phyloP scores from a whole-genome alignment of 768 basidiomycete genomes.

The Phlegmacium glaucopus region DNA sequence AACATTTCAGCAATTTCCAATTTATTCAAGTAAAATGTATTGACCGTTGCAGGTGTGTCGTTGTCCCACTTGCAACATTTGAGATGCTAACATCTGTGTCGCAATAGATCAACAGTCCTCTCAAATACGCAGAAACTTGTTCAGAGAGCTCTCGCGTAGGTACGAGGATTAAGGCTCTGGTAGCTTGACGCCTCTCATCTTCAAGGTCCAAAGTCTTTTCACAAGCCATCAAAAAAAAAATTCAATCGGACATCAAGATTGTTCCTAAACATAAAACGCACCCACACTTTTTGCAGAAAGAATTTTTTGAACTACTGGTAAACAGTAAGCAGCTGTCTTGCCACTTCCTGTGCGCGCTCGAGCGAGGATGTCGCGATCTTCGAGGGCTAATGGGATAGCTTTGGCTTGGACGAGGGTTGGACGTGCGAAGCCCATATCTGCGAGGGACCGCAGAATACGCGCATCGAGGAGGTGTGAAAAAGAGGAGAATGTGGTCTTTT shows the following conservation, averaged over 20 bases:
- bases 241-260: slow-evolving; percentile 6
- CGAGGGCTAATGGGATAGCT: slow-evolving; percentile 89
- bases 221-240: not conserved
- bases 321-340: slow-evolving; percentile 94
- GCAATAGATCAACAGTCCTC: slow-evolving; percentile 68
- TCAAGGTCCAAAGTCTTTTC: slow-evolving; percentile 36
- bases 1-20: not conserved
- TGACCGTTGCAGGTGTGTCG: slow-evolving; percentile 72
- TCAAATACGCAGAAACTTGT: slow-evolving; percentile 77
- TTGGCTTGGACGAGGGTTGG: slow-evolving; percentile 92
- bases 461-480: slow-evolving; percentile 82
- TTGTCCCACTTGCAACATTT: slow-evolving; percentile 75
- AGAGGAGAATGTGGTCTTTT: slow-evolving; percentile 46
- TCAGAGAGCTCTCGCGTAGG: slow-evolving; percentile 93
- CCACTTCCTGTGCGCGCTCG: slow-evolving; percentile 94
- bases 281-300: slow-evolving; percentile 75
- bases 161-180: slow-evolving; percentile 76
- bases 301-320: slow-evolving; percentile 89
- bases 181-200: slow-evolving; percentile 47
- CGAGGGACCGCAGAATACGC: slow-evolving; percentile 83
- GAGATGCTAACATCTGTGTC: slow-evolving; percentile 67
- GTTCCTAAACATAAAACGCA: slow-evolving; percentile 17
- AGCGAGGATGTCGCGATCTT: slow-evolving; percentile 87
- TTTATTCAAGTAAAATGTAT: slow-evolving; percentile 9
- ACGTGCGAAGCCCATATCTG: slow-evolving; percentile 83